Evolutionary conservation across 2,329 filamentous ascomycete genomes (phyloP).

Genomic region (Penicillium frequentans): DNA sequence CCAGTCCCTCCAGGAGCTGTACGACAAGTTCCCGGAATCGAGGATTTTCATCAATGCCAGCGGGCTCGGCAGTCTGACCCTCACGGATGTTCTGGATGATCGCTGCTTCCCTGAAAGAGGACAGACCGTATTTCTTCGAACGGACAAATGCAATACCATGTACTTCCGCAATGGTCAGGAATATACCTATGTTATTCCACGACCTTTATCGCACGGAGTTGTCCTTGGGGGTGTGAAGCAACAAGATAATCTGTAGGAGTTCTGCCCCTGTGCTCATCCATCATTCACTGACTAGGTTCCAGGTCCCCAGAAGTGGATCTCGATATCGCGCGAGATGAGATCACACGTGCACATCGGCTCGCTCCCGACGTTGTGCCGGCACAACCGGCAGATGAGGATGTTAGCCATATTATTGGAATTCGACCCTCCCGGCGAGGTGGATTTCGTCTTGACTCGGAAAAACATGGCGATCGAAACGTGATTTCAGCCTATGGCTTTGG

Average conservation of each 20-base stretch:
- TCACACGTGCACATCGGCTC: slow-evolving; percentile 39
- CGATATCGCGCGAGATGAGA: slow-evolving; percentile 39
- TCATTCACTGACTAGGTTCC: slow-evolving; percentile 1
- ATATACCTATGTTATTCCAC: slow-evolving; percentile 42
- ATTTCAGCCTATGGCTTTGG: slow-evolving; percentile 41
- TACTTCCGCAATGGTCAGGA: slow-evolving; percentile 39
- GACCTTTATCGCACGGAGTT: slow-evolving; percentile 33
- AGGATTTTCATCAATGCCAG: slow-evolving; percentile 41
- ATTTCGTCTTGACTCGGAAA: slow-evolving; percentile 35
- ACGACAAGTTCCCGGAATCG: slow-evolving; percentile 36
- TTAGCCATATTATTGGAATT: slow-evolving; percentile 39
- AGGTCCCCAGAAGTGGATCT: slow-evolving; percentile 38
- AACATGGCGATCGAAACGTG: slow-evolving; percentile 24
- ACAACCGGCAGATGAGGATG: slow-evolving; percentile 25
- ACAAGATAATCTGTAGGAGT: slow-evolving; percentile 28
- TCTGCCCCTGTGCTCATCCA: background rate
- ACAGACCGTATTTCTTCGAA: slow-evolving; percentile 39
- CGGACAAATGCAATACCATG: slow-evolving; percentile 29
- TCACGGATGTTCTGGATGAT: slow-evolving; percentile 36
- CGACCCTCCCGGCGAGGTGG: slow-evolving; percentile 36
- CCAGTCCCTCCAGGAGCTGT: slow-evolving; percentile 34
- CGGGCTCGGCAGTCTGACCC: slow-evolving; percentile 34
- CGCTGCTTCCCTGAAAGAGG: slow-evolving; percentile 38
- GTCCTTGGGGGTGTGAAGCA: slow-evolving; percentile 39
- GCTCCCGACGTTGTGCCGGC: slow-evolving; percentile 37